Evolutionary conservation across 306 rosid species (phyloP), one percentile per base, ranked within the genome.

Genomic region (Coriaria nepalensis): DNA sequence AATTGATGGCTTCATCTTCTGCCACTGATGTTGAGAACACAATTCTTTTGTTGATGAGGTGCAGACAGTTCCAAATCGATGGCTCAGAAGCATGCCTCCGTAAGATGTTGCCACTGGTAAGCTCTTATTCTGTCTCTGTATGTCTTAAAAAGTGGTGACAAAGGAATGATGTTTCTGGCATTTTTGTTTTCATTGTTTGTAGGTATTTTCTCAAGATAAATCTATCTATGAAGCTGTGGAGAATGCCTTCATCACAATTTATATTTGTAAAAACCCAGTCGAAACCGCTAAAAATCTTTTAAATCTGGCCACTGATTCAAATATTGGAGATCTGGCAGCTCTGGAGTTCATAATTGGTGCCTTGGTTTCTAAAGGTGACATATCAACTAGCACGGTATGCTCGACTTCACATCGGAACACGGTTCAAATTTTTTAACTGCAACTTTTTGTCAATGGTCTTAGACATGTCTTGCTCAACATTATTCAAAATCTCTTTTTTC

Each of bases 201-300:
- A 88, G 97, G 93, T 66, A 37, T 88, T 88, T 81, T 88, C 97
- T 51, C 95, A 88, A 59, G 97, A 84, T 51, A 88, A 88, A 65
- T 81, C 97, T 67, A 84, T 88, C 66, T 81, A 70, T 43, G 97
- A 84, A 71, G 97, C 97, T 61, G 95, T 88, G 61, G 97, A 88
- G 81, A 78, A 69, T 8, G 95, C 97, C 49, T 88, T 88, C 61
- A 47, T 72, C 41, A 68, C 93, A 54, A 88, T 88, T 65, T 88
- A 81, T 66, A 74, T 88, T 34, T 67, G 78, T 65, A 88, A 84
- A 67, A 81, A 45, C 59, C 86, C 90, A 9, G 56, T 60, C 8
- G 97, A 88, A 70, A 81, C 90, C 56, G 93, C 95, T 53, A 81
- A 70, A 69, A 78, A 73, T 65, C 77, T 88, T 36, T 56, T 73